Evolutionary conservation across 2,329 filamentous ascomycete species (phyloP).

Genomic region (Penicillium sp.): DNA sequence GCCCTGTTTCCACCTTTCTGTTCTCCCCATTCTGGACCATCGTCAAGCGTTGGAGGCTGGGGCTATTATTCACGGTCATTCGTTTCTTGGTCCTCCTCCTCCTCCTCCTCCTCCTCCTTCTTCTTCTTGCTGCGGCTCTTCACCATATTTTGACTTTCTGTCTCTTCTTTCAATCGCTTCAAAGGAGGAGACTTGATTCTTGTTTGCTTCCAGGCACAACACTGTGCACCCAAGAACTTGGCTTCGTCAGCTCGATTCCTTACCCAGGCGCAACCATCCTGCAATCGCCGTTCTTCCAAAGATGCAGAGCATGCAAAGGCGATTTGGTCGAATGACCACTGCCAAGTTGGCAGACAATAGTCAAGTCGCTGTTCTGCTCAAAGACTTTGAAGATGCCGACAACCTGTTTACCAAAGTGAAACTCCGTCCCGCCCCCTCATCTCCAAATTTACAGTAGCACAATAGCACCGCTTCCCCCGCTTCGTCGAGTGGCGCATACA

Average conservation of each 20-base stretch:
- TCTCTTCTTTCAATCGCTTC: too few species aligned
- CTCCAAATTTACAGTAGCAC: slow-evolving; percentile 19
- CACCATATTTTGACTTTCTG: not conserved
- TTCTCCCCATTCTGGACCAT: too few species aligned
- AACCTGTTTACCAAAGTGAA: slow-evolving; percentile 64
- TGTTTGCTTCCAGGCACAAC: not conserved
- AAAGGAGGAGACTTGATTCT: not conserved
- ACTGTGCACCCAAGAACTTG: not conserved
- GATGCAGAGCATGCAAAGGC: slow-evolving; percentile 57
- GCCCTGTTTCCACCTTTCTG: too few species aligned
- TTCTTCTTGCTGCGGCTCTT: not conserved
- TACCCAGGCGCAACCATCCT: not conserved
- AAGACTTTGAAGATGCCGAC: slow-evolving; percentile 76
- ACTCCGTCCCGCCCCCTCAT: too few species aligned
- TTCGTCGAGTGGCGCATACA: slow-evolving; percentile 6
- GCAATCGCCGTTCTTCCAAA: slow-evolving; percentile 7
- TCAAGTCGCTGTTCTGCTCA: slow-evolving; percentile 66
- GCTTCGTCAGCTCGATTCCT: not conserved
- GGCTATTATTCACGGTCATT: too few species aligned
- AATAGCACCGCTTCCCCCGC: not conserved
- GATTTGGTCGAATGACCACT: slow-evolving; percentile 63
- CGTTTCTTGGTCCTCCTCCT: too few species aligned
- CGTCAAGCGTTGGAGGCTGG: too few species aligned
- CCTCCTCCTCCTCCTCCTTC: not conserved
- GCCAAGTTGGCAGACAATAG: slow-evolving; percentile 68